These are phyloP conservation scores for Mucor circinelloides DNA, from an alignment of 371 early-diverging fungal genomes.

Conservation along the genomic window DNA sequence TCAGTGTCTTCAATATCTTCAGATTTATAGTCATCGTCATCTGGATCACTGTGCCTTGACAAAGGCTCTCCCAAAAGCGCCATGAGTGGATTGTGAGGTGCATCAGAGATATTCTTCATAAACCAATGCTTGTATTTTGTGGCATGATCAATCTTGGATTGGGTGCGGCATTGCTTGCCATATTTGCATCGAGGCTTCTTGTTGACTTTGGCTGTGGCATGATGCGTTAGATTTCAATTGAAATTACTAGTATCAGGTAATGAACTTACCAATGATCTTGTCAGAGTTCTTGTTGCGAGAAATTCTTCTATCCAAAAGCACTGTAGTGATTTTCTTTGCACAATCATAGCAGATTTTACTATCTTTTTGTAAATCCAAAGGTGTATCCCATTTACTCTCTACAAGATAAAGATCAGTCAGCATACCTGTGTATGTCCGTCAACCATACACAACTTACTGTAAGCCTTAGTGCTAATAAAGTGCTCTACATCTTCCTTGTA, in stretches of 20 bases:
- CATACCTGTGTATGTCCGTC: background rate
- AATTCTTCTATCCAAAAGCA: slow-evolving; percentile 30
- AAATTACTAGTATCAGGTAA: background rate
- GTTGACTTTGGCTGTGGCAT: slow-evolving; percentile 6
- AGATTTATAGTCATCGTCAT: background rate
- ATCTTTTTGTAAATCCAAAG: slow-evolving; percentile 26
- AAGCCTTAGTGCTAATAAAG: slow-evolving; percentile 17
- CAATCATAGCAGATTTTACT: slow-evolving; percentile 44
- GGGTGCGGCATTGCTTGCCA: slow-evolving; percentile 47
- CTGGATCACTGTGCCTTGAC: background rate
- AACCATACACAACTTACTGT: slow-evolving; percentile 32
- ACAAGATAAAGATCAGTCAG: background rate
- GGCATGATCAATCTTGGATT: slow-evolving; percentile 36
- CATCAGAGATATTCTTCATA: background rate
- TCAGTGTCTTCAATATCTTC: slow-evolving; percentile 4
- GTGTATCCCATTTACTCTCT: slow-evolving; percentile 39
- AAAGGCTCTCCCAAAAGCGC: background rate
- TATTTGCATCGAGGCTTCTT: slow-evolving; percentile 36
- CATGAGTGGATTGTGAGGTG: background rate
- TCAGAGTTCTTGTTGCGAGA: background rate
- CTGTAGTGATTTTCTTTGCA: slow-evolving; percentile 27
- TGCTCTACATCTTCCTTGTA: slow-evolving; percentile 28
- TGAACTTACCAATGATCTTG: slow-evolving; percentile 21
- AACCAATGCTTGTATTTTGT: slow-evolving; percentile 50
- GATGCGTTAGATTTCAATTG: background rate